These are phyloP conservation scores for Aspergillus floridensis DNA, from an alignment of 2,329 filamentous ascomycete genomes.

Conservation along the genomic window DNA sequence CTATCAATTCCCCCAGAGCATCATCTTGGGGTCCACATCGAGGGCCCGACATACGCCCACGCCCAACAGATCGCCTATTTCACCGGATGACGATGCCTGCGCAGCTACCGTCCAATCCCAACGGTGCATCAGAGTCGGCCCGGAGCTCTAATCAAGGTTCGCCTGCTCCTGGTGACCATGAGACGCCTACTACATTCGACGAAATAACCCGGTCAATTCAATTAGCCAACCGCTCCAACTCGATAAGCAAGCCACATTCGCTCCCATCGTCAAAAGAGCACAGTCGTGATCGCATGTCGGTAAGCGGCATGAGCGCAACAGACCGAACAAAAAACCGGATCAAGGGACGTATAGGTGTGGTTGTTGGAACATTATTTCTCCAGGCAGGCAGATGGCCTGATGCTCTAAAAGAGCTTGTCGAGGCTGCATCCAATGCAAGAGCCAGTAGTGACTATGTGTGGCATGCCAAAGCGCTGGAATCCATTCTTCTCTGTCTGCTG, in stretches of 20 bases:
- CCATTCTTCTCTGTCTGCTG: constrained; percentile 76
- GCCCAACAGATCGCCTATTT: constrained; percentile 56
- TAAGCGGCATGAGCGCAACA: constrained; percentile 70
- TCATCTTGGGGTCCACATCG: constrained; percentile 49
- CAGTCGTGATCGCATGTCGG: constrained; percentile 61
- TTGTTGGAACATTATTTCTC: constrained; percentile 81
- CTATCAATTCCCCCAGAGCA: constrained; percentile 70
- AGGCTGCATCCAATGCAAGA: constrained; percentile 74
- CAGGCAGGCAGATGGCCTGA: constrained; percentile 88
- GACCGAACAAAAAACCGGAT: constrained; percentile 78
- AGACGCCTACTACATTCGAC: constrained; percentile 55
- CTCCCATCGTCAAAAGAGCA: constrained; percentile 49
- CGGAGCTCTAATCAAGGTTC: constrained; percentile 36
- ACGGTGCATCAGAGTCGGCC: constrained; percentile 36
- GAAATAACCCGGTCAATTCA: constrained; percentile 49
- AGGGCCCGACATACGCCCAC: constrained; percentile 47
- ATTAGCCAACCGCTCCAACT: constrained; percentile 37
- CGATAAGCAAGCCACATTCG: constrained; percentile 36
- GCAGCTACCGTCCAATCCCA: constrained; percentile 49
- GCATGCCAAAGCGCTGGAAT: constrained; percentile 92
- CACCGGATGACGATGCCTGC: constrained; percentile 80
- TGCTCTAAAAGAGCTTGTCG: constrained; percentile 76
- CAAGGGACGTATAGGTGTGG: constrained; percentile 72
- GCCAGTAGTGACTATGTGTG: constrained; percentile 88
- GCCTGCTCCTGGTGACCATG: constrained; percentile 36